These are phyloP conservation scores for Endoconidiophora polonica DNA, from an alignment of 2,329 filamentous ascomycete genomes.

Conservation along the genomic window DNA sequence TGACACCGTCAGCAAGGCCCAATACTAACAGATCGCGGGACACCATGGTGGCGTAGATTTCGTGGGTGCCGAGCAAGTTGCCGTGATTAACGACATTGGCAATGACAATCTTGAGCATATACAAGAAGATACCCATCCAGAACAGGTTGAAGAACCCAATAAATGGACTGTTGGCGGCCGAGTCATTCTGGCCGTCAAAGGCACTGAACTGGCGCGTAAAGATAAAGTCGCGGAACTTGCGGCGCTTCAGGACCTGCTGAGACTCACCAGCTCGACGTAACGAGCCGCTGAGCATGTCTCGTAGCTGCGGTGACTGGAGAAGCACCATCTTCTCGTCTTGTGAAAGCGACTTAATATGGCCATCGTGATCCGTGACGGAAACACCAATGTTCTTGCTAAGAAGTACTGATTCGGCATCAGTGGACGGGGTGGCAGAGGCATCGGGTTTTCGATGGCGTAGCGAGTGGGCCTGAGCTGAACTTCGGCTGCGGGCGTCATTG, in stretches of 20 bases:
- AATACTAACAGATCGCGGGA: constrained; percentile 34
- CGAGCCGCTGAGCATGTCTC: constrained; percentile 4
- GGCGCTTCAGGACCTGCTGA: constrained; percentile 3
- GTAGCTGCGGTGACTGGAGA: constrained; percentile 9
- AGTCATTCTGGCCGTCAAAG: constrained; percentile 56
- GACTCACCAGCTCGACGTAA: constrained; percentile 1
- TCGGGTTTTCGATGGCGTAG: constrained; percentile 5
- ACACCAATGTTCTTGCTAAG: constrained; percentile 14
- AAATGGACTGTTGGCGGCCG: constrained; percentile 50
- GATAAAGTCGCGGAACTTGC: constrained; percentile 34
- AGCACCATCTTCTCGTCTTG: constrained; percentile 14
- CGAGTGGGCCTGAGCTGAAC: neutral
- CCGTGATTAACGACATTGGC: constrained; percentile 55
- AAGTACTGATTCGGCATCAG: constrained; percentile 8
- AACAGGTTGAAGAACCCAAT: constrained; percentile 68
- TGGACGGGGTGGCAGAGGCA: neutral
- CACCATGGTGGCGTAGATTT: constrained; percentile 56
- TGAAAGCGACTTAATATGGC: constrained; percentile 15
- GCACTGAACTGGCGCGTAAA: constrained; percentile 59
- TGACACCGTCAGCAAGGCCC: constrained; percentile 47
- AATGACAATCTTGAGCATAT: constrained; percentile 49
- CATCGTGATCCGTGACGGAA: constrained; percentile 7
- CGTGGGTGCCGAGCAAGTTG: constrained; percentile 50
- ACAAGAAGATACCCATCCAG: constrained; percentile 53
- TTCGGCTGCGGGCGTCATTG: neutral